Conservation (phyloP, 2,329 filamentous ascomycete species). For the Exophiala aquamarina region DNA sequence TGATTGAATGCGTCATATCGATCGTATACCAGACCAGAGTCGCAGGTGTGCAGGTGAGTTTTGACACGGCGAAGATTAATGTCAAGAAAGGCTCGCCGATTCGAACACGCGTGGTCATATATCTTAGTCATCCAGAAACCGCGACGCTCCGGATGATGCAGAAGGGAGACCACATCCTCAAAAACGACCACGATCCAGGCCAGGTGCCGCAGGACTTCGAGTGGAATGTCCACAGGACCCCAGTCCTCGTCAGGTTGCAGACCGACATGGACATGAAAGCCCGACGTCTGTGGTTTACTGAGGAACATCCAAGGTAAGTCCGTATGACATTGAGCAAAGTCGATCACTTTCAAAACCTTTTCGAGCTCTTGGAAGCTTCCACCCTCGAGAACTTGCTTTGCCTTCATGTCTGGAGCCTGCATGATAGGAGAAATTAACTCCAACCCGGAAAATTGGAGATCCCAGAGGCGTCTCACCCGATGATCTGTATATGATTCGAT, state of each 20-base stretch:
- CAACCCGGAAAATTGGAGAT: not conserved
- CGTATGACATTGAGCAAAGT: not conserved
- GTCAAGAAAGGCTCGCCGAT: not conserved
- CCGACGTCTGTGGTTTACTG: conserved; percentile 1
- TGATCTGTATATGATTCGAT: conserved; percentile 2
- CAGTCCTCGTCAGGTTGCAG: not conserved
- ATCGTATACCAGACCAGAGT: not conserved
- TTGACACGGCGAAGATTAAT: not conserved
- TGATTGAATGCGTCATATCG: not conserved
- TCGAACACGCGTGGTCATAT: not conserved
- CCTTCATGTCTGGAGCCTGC: not conserved
- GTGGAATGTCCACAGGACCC: conserved; percentile 1
- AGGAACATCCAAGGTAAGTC: conserved; percentile 5
- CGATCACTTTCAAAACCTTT: not conserved
- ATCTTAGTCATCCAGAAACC: conserved; percentile 4
- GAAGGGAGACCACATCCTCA: conserved; percentile 16
- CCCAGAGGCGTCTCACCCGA: not conserved
- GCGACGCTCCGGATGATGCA: conserved; percentile 15
- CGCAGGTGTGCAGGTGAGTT: not conserved
- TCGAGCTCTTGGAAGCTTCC: conserved; percentile 4
- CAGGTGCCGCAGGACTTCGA: conserved; percentile 12
- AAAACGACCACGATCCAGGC: conserved; percentile 14
- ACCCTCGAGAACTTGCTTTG: not conserved
- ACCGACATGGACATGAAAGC: conserved; percentile 19
- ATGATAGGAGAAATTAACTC: conserved; percentile 16